These are phyloP conservation scores for Amanita brunnescens DNA, from an alignment of 768 basidiomycete genomes.

Conservation along the genomic window DNA sequence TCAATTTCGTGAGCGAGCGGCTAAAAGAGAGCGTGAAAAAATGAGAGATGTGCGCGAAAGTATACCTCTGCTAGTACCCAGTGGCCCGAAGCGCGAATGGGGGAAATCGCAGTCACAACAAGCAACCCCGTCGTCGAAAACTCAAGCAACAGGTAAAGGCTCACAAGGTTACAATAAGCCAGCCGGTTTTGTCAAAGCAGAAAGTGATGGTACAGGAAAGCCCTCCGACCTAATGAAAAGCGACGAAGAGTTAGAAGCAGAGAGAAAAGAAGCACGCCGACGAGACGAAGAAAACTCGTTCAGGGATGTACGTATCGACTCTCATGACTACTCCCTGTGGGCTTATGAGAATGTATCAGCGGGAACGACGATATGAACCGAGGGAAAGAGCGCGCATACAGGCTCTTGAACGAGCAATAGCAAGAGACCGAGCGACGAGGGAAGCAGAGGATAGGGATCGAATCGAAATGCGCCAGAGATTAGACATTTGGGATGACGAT, in stretches of 20 bases:
- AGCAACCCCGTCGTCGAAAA: constrained; percentile 25
- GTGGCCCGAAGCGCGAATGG: constrained; percentile 79
- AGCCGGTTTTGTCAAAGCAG: constrained; percentile 74
- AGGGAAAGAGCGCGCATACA: constrained; percentile 79
- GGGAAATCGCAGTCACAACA: constrained; percentile 48
- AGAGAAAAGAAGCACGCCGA: constrained; percentile 65
- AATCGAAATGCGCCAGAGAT: constrained; percentile 66
- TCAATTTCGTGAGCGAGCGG: constrained; percentile 89
- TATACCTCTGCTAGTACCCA: constrained; percentile 47
- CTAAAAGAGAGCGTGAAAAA: constrained; percentile 87
- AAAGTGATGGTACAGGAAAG: constrained; percentile 27
- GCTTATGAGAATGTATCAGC: constrained; percentile 33
- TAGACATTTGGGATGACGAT: constrained; percentile 90
- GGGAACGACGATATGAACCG: constrained; percentile 89
- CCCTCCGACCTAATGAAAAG: constrained; percentile 29
- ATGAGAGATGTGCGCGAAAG: constrained; percentile 64
- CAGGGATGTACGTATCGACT: constrained; percentile 58
- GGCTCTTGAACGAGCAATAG: constrained; percentile 65
- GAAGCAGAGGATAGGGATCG: constrained; percentile 78
- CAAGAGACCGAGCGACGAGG: constrained; percentile 58
- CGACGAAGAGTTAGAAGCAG: constrained; percentile 83
- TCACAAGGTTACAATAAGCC: constrained; percentile 75
- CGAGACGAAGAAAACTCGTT: constrained; percentile 81
- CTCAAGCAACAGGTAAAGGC: constrained; percentile 53
- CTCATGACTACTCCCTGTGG: neutral